Conservation (phyloP, 768 basidiomycete genomes). For the Boletus rubescentipes region DNA sequence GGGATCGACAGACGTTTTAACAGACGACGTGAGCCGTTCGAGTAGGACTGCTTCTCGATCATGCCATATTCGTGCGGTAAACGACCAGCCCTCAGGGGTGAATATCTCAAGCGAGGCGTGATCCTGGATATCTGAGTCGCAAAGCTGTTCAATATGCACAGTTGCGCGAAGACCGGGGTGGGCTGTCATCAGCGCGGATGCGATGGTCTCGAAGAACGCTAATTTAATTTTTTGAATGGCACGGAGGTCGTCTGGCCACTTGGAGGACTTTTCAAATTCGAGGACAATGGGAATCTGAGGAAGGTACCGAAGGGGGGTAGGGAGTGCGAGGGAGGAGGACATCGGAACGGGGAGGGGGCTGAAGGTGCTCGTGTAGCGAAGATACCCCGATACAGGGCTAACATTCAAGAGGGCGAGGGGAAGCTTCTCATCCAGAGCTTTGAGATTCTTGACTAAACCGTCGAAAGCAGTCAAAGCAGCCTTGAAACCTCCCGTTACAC, state of each 20-base stretch:
- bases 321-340: slow-evolving; percentile 50
- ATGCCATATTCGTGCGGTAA: slow-evolving; percentile 81
- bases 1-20: slow-evolving; percentile 27
- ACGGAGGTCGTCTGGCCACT: slow-evolving; percentile 92
- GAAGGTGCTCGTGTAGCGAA: slow-evolving; percentile 85
- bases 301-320: slow-evolving; percentile 60
- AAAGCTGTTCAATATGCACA: slow-evolving; percentile 58
- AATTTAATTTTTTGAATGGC: slow-evolving; percentile 95
- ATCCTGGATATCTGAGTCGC: slow-evolving; percentile 61
- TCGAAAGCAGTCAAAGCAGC: slow-evolving; percentile 80
- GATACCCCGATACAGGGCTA: slow-evolving; percentile 65
- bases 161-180: slow-evolving; percentile 51
- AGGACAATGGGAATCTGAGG: slow-evolving; percentile 73
- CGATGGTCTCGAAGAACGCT: slow-evolving; percentile 85
- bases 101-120: slow-evolving; percentile 72
- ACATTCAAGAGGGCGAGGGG: slow-evolving; percentile 79
- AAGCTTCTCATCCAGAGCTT: slow-evolving; percentile 64
- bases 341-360: slow-evolving; percentile 71
- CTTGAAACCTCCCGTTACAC: slow-evolving; percentile 59
- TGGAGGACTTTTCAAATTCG: slow-evolving; percentile 89
- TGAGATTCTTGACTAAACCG: slow-evolving; percentile 69
- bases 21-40: slow-evolving; percentile 57
- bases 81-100: slow-evolving; percentile 83
- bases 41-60: slow-evolving; percentile 81
- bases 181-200: slow-evolving; percentile 55